These are phyloP conservation scores for Rhododendron ferrugineum DNA, from an alignment of 148 eudicot genomes.

Conservation along the genomic window DNA sequence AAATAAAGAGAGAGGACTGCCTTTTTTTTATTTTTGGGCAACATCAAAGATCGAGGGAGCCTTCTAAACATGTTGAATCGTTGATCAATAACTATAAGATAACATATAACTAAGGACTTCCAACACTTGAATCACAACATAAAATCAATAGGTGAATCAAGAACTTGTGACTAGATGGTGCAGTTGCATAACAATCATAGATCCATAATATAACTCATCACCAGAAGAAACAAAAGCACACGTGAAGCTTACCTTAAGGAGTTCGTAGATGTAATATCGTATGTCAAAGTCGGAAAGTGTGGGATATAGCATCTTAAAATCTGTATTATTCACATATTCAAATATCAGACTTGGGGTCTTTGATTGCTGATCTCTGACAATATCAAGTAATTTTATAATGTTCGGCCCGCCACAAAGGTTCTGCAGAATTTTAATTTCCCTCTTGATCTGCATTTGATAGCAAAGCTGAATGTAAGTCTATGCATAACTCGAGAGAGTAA, in stretches of 20 bases:
- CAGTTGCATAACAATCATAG: constrained; percentile 8
- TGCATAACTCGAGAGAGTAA: neutral
- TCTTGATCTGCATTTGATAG: constrained; percentile 65
- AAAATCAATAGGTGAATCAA: neutral
- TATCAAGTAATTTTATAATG: constrained; percentile 83
- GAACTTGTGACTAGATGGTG: neutral
- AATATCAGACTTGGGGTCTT: constrained; percentile 88
- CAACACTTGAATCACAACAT: neutral
- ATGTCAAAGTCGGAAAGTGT: constrained; percentile 79
- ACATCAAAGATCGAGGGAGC: neutral
- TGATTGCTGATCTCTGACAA: constrained; percentile 88
- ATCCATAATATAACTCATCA: neutral
- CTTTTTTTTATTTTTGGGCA: neutral
- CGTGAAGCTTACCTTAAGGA: constrained; percentile 58
- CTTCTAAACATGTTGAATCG: neutral
- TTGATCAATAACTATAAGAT: neutral
- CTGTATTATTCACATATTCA: constrained; percentile 88
- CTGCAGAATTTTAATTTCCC: constrained; percentile 94
- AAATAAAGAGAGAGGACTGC: neutral
- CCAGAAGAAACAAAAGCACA: neutral
- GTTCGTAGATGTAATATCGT: constrained; percentile 85
- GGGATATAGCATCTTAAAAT: constrained; percentile 88
- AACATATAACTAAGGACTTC: neutral
- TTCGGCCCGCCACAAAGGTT: constrained; percentile 94
- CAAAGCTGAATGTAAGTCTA: constrained; percentile 1